These are phyloP conservation scores for Wickerhamiella spandovensis DNA, from an alignment of 805 yeast species.

Conservation along the genomic window DNA sequence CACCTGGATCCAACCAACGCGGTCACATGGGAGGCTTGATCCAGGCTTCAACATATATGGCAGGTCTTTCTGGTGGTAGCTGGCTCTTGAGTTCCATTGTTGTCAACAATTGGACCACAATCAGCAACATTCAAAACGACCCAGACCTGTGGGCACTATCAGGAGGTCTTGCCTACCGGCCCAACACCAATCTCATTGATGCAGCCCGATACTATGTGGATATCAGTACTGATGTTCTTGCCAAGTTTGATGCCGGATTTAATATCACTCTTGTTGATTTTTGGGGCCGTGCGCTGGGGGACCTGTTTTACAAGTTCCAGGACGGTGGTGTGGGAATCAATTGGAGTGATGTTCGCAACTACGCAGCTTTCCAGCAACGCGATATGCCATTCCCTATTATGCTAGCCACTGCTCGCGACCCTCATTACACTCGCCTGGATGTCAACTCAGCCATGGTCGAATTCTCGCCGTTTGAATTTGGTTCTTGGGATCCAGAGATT, in stretches of 20 bases:
- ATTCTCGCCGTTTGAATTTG: conserved; percentile 51
- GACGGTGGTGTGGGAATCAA: conserved; percentile 53
- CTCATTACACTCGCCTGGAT: conserved; percentile 32
- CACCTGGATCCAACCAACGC: conserved; percentile 31
- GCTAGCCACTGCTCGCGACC: conserved; percentile 34
- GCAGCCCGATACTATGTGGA: conserved; percentile 38
- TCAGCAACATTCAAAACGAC: conserved; percentile 41
- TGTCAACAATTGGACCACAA: conserved; percentile 58
- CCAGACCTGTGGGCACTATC: conserved; percentile 53
- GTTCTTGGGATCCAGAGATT: conserved; percentile 76
- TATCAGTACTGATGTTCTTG: conserved; percentile 35
- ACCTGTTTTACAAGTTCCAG: conserved; percentile 51
- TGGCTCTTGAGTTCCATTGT: conserved; percentile 65
- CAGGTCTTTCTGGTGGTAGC: conserved; percentile 79
- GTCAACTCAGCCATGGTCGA: conserved; percentile 50
- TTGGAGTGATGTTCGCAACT: conserved; percentile 43
- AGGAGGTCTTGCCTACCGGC: conserved; percentile 45
- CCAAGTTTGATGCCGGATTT: conserved; percentile 51
- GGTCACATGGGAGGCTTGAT: conserved; percentile 60
- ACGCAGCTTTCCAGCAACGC: conserved; percentile 45
- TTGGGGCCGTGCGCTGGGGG: conserved; percentile 69
- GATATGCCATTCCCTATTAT: conserved; percentile 62
- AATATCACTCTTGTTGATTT: conserved; percentile 56
- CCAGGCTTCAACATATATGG: conserved; percentile 53
- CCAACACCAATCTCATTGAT: conserved; percentile 43